Evolutionary conservation across 129 eudicot species (phyloP), one percentile per base, ranked within the genome.

Genomic region (Logfia minima): DNA sequence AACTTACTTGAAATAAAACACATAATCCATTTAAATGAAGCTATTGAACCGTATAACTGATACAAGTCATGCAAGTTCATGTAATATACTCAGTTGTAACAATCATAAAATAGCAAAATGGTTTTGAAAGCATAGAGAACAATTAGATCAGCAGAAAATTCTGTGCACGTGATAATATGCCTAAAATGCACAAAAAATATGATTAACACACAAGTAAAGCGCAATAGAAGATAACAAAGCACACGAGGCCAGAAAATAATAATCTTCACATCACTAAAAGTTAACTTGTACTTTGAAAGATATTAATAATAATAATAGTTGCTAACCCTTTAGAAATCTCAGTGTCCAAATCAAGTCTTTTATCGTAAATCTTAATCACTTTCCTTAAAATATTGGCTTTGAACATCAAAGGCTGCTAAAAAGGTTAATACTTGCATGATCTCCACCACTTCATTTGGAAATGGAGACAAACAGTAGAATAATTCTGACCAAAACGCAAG

Each of bases 251-350:
- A 66, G 81, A 79, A 56, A 69, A 35, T 67, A 62, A 75, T 52
- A 37, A 78, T 52, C 66, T 70, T 73, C 69, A 72, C 41, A 69
- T 71, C 66, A 56, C 80, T 64, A 70, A 70, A 86, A 86, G 86
- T 75, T 72, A 80, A 63, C 77, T 56, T 83, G 89, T 83, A 88
- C 93, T 88, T 84, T 17, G 70, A 61, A 76, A n/a, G 43, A 67
- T 76, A 77, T 71, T 60, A 80, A 84, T 51, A 70, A 5, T 60
- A 80, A 84, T 51, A 70, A 5, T 78, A 87, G 90, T 78, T 71
- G 76, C 72, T 69, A 86, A 41, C 66, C 23, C 55, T 43, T 39
- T 74, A 70, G 4, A 66, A 48, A 83, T 70, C 73, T 70, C n/a
- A 59, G 28, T 76, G 21, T 45, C 84, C 58, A 75, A 64, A 70